Percentiles rank a stretch among this genome's conserved stretches.
Conservation (phyloP, 192 early-diverging fungal species). For the Haplosporangium gracile region DNA sequence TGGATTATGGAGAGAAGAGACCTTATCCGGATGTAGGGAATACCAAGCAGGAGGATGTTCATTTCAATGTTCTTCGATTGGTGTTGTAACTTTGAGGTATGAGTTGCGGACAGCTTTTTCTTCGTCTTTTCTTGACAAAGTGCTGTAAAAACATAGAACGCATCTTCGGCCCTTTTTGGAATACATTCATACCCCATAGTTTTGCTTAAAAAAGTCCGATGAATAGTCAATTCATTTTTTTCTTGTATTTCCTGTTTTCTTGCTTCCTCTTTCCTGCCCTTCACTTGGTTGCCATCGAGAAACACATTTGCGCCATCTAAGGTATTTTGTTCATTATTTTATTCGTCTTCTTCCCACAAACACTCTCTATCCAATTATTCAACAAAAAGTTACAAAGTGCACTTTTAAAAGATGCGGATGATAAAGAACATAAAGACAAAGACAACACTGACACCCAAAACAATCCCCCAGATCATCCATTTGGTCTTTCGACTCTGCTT, state of each 20-base stretch:
- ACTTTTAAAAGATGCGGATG: conserved; percentile 44
- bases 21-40: conserved; percentile 38
- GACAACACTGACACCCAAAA: conserved; percentile 41
- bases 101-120: neutral
- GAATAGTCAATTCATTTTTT: neutral
- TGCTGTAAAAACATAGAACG: neutral
- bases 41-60: conserved; percentile 30
- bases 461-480: conserved; percentile 56
- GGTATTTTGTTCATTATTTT: neutral
- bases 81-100: neutral
- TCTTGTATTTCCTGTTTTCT: too few relatives aligned
- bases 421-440: conserved; percentile 57
- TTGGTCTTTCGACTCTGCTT: conserved; percentile 56
- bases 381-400: neutral
- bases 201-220: neutral
- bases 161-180: neutral
- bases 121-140: too few relatives aligned
- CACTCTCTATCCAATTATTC: neutral
- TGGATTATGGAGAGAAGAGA: conserved; percentile 52
- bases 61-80: conserved; percentile 44
- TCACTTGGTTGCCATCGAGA: neutral
- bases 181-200: neutral
- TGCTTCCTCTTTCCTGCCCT: too few relatives aligned
- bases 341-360: neutral
- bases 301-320: neutral